Evolutionary conservation across 2,329 filamentous ascomycete species (phyloP), one percentile per base, ranked within the genome.

Genomic region (Proliferodiscus dingleyae): DNA sequence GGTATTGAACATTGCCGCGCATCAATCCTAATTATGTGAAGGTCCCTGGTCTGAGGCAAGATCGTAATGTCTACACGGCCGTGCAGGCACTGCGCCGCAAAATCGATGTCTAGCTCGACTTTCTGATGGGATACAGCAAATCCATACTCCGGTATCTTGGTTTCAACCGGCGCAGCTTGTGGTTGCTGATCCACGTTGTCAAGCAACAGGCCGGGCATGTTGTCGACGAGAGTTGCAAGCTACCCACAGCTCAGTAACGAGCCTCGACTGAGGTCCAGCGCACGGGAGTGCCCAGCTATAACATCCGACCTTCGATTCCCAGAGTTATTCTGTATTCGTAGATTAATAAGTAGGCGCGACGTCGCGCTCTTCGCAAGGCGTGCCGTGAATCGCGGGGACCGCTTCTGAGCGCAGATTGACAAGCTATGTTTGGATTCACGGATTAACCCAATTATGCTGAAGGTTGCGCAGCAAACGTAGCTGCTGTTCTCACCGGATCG

Each of bases 41-140:
- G 72, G 42, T 80, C 78, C 48, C 79, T 68, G 32, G 70, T 69
- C 57, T 73, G 73, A 48, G 77, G 72, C 18, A 62, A 56, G 43
- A 97, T 80, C 23, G 83, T 85, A 56, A 98, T 85, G 56, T 90
- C 85, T 7, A 87, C 88, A 52, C 79, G 84, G 41, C 93, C 93
- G 50, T 78, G 82, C 60, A 97, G 70, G 60, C 75, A 78, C 66
- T 83, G 84, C 43, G 78, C 79, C 53, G 78, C 75, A 64, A 98
- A 94, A 68, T 95, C 87, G 62, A 98, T 74, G 59, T 97, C 90
- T 49, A 98, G 74, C 59, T 89, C 84, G 40, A 98, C 83, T 64
- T 87, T 87, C 68, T 97, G 91, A 68, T 89, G 85, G 44, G 88
- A 75, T 47, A 97, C 70, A 32, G 75, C 62, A 51, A 71, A 75